phyloP scores from a whole-genome alignment of 345 rosid species.

The Firmiana major region DNA sequence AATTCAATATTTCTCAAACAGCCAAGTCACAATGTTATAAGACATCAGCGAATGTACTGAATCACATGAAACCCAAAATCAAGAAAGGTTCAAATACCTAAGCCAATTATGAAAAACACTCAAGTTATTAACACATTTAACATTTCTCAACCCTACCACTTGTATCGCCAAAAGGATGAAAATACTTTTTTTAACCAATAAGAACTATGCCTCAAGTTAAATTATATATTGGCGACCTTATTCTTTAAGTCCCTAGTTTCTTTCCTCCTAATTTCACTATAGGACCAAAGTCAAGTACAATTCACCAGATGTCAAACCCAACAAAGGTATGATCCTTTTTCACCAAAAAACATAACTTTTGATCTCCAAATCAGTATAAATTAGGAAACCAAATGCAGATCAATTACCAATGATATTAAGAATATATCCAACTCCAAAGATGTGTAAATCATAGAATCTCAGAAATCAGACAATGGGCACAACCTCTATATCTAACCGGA shows the following conservation, averaged over 20 bases:
- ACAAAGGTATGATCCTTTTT: not conserved
- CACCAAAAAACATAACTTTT: not conserved
- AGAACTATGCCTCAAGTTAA: not conserved
- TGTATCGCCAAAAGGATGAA: not conserved
- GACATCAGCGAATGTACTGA: not conserved
- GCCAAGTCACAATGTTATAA: not conserved
- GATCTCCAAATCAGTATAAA: not conserved
- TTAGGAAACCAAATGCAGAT: not conserved
- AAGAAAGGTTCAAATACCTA: not conserved
- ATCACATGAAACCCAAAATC: not conserved
- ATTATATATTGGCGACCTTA: not conserved
- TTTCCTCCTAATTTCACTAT: not conserved
- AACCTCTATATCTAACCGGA: not conserved
- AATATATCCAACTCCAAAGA: not conserved
- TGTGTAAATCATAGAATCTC: not conserved
- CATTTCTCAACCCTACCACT: not conserved
- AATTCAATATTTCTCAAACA: not conserved
- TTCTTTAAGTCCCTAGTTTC: not conserved
- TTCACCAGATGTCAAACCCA: not conserved
- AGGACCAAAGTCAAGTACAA: not conserved
- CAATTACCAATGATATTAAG: not conserved
- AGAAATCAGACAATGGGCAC: not conserved
- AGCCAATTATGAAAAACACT: not conserved
- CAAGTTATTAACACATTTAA: not conserved
- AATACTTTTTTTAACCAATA: not conserved